These are phyloP conservation scores for Przewalskia tangutica DNA, from an alignment of 257 asterid genomes.

Conservation along the genomic window DNA sequence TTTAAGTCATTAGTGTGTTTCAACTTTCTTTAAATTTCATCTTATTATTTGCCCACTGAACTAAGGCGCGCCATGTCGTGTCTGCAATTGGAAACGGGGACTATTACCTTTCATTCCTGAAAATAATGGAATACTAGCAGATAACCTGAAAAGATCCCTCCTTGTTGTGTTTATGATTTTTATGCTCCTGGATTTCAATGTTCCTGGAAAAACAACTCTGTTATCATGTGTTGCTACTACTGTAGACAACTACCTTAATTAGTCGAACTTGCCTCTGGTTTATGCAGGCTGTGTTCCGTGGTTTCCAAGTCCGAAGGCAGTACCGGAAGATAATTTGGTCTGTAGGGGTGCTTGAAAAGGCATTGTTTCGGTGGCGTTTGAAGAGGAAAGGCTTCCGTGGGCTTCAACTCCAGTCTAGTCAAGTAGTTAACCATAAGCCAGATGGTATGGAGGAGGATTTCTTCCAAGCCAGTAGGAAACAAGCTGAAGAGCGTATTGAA, in stretches of 20 bases:
- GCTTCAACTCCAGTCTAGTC: constrained; percentile 42
- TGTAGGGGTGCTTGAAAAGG: constrained; percentile 90
- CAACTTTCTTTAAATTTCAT: not conserved
- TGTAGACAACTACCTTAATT: not conserved
- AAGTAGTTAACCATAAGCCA: not conserved
- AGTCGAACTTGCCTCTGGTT: constrained; percentile 1
- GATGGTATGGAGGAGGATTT: constrained; percentile 71
- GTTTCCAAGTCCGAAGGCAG: constrained; percentile 70
- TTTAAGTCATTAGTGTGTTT: not conserved
- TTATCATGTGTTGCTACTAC: not conserved
- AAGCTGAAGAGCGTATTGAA: constrained; percentile 96
- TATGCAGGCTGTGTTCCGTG: constrained; percentile 73
- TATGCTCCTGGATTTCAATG: not conserved
- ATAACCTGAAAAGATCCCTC: not conserved
- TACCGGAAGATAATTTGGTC: constrained; percentile 74
- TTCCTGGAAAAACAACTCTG: not conserved
- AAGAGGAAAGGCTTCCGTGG: constrained; percentile 95
- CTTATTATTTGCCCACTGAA: not conserved
- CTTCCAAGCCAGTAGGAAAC: constrained; percentile 85
- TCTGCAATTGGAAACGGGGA: not conserved
- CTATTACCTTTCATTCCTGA: not conserved
- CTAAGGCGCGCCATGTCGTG: not conserved
- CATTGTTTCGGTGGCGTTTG: constrained; percentile 80
- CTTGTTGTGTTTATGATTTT: not conserved
- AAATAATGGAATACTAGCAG: not conserved